A percentile compares a stretch with the other conserved stretches of the same genome.
phyloP scores from a whole-genome alignment of 306 rosid species.

The Hylodesmum podocarpum region DNA sequence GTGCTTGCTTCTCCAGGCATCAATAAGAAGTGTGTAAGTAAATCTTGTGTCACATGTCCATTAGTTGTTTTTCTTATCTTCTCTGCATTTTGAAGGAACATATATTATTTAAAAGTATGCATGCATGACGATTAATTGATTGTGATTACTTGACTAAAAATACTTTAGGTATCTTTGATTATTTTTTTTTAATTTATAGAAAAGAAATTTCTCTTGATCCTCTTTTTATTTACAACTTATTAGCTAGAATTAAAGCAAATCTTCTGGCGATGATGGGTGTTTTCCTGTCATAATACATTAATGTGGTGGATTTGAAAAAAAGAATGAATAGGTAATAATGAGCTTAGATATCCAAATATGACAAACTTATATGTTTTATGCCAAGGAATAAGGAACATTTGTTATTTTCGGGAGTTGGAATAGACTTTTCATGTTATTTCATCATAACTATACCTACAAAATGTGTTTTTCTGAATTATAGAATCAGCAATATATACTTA shows the following conservation, averaged over 20 bases:
- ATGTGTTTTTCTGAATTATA: background rate
- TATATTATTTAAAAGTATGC: background rate
- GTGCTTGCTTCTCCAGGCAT: constrained; percentile 19
- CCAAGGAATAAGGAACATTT: background rate
- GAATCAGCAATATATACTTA: background rate
- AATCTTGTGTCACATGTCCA: constrained; percentile 36
- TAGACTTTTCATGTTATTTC: background rate
- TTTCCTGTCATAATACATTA: background rate
- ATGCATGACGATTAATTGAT: background rate
- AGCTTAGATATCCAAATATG: background rate
- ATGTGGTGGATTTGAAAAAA: background rate
- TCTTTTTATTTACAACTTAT: background rate
- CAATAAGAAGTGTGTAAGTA: background rate
- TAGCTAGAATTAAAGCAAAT: background rate
- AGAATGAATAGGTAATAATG: background rate
- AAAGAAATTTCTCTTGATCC: background rate
- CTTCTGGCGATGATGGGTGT: background rate
- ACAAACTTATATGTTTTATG: background rate
- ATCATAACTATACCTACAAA: background rate
- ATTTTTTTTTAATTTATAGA: background rate
- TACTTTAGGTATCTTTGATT: background rate
- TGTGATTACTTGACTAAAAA: background rate
- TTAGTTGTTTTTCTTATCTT: constrained; percentile 26
- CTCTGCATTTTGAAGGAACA: constrained; percentile 23
- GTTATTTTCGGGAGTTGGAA: background rate